These are phyloP conservation scores for Lagerstroemia speciosa DNA, from an alignment of 345 rosid genomes.

Conservation along the genomic window DNA sequence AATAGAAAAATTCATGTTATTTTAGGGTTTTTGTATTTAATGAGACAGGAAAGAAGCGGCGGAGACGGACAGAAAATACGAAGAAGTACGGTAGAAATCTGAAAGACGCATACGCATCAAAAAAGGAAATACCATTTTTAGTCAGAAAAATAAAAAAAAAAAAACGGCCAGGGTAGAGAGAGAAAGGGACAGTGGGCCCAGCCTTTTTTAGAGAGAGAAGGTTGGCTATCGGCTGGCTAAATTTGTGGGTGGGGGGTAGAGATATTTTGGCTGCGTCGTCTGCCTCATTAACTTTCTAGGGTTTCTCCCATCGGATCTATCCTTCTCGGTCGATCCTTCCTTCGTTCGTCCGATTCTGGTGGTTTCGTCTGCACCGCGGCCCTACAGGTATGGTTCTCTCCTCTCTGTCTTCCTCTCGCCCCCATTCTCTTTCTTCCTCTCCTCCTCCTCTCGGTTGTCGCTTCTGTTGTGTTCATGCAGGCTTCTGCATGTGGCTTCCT, in stretches of 20 bases:
- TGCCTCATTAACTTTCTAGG: not conserved
- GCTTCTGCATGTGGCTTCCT: not conserved
- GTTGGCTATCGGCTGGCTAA: not conserved
- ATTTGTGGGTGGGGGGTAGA: not conserved
- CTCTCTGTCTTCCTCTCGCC: not conserved
- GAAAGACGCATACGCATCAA: not conserved
- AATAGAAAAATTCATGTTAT: no score
- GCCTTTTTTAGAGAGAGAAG: not conserved
- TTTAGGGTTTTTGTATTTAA: no score
- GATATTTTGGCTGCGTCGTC: conserved; percentile 1
- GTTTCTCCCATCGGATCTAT: conserved; percentile 5
- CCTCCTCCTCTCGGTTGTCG: not conserved
- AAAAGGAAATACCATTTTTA: not conserved
- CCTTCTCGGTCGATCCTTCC: not conserved
- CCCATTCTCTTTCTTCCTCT: not conserved
- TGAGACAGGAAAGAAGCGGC: not conserved
- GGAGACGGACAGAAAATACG: not conserved
- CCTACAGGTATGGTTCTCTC: conserved; percentile 7
- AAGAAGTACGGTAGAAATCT: not conserved
- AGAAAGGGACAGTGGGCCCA: not conserved
- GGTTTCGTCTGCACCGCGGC: not conserved
- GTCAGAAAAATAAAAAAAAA: not conserved
- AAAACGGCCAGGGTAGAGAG: not conserved
- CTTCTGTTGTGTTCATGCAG: not conserved
- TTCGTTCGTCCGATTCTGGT: not conserved